Percentiles rank a stretch among this genome's conserved stretches.
Evolutionary conservation across 441 rosid species (phyloP).

Genomic region (Euphorbia corollata): DNA sequence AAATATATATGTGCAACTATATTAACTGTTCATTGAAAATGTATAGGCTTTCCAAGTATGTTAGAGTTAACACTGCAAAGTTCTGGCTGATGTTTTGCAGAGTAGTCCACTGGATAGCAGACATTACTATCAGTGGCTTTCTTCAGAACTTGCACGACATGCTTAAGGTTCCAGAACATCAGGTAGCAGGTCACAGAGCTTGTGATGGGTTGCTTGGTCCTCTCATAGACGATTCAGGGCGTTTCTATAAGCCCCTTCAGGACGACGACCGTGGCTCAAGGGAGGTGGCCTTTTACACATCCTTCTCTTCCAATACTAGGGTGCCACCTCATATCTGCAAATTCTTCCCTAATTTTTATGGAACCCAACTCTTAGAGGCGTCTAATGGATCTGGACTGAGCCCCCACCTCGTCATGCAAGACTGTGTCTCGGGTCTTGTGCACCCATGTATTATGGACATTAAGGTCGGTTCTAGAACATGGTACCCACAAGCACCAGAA

Average conservation of each 20-base stretch:
- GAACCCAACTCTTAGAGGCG: constrained; percentile 64
- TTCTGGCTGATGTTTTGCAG: constrained; percentile 1
- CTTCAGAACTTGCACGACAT: constrained; percentile 26
- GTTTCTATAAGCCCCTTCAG: constrained; percentile 88
- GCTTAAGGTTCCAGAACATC: constrained; percentile 86
- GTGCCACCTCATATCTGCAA: constrained; percentile 61
- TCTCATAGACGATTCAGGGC: constrained; percentile 70
- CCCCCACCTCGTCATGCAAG: constrained; percentile 62
- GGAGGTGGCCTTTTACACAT: constrained; percentile 64
- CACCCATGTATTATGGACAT: constrained; percentile 76
- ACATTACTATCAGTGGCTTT: neutral
- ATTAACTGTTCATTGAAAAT: too few relatives aligned
- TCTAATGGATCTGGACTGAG: constrained; percentile 70
- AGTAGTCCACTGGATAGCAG: neutral
- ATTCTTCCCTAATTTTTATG: constrained; percentile 67
- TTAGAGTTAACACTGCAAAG: neutral
- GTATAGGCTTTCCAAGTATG: too few relatives aligned
- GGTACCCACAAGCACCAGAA: constrained; percentile 80
- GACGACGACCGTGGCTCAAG: constrained; percentile 55
- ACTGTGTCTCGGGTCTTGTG: constrained; percentile 30
- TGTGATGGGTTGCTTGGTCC: constrained; percentile 63
- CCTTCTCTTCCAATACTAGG: constrained; percentile 48
- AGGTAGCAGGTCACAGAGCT: constrained; percentile 91
- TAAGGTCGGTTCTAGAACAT: constrained; percentile 90
- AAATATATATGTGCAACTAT: too few relatives aligned